These are phyloP conservation scores for Sugiyamaella japonica DNA, from an alignment of 1,139 yeast genomes.

Conservation along the genomic window DNA sequence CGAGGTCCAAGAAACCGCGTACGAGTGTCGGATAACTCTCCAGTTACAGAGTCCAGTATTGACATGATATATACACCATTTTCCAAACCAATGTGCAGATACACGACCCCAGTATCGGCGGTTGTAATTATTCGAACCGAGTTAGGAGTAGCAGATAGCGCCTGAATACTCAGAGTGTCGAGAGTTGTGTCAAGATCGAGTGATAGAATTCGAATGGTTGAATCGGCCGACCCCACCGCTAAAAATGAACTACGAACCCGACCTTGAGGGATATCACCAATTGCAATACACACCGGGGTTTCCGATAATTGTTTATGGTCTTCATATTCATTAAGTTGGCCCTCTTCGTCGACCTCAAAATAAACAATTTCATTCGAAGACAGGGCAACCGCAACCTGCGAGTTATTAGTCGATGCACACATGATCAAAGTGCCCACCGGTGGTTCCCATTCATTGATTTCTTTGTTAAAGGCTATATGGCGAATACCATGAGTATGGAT, in stretches of 20 bases:
- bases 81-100: constrained; percentile 74
- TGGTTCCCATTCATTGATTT: constrained; percentile 71
- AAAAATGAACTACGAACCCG: constrained; percentile 55
- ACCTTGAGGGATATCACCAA: constrained; percentile 56
- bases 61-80: constrained; percentile 80
- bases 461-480: constrained; percentile 50
- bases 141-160: constrained; percentile 58
- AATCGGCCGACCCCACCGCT: constrained; percentile 71
- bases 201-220: constrained; percentile 68
- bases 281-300: constrained; percentile 51
- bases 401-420: constrained; percentile 59
- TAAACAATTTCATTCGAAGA: constrained; percentile 76
- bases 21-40: constrained; percentile 65
- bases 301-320: constrained; percentile 58
- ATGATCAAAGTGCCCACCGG: constrained; percentile 73
- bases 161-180: constrained; percentile 65
- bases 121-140: constrained; percentile 51
- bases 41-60: constrained; percentile 56
- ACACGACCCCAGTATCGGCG: constrained; percentile 37
- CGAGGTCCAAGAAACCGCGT: constrained; percentile 73
- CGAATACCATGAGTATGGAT: constrained; percentile 72
- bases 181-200: constrained; percentile 63
- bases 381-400: constrained; percentile 69
- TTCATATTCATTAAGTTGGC: constrained; percentile 68
- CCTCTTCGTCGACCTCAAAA: constrained; percentile 72